Base-by-base conservation (phyloP, 2,329 filamentous ascomycete genomes). In the Cordyceps pruinosa region DNA sequence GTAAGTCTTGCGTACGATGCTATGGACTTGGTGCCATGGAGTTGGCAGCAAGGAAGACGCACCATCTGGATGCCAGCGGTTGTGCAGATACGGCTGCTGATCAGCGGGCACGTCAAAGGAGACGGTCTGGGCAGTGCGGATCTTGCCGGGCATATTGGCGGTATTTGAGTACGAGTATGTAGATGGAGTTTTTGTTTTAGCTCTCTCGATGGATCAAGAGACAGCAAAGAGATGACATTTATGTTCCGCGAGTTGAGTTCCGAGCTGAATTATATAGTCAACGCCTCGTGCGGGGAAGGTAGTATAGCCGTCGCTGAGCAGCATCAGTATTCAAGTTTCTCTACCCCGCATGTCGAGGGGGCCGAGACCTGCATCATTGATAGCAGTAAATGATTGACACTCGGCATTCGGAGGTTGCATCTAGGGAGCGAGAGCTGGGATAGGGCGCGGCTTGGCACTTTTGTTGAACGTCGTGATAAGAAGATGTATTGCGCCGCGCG, bases 61-160 rank as follows among this genome's bases (percentile, higher is more conserved):
- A 91, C 89, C 87, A 62, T 96, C 91, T 35, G 92, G 92, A 68
- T 97, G 92, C 92, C 91, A 96, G 70, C 91, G 81, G 67, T 97
- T 97, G 52, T 93, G 89, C 10, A 92, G 73, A 52, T 81, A 80
- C 2, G 81, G 72, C 67, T 93, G 88, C 61, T 90, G 82, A 35
- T 79, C 75, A 5, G 88, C 87, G 34, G 87, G 85, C 68, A 82
- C 89, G 58, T 89, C 80, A 28, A 92, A 75, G 66, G 87, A 85
- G 44, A 93, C 87, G 68, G 87, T 87, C 57, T 87, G 81, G 19
- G 85, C 86, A 35, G 85, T 89, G 57, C 89, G 83, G 62, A 93
- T 85, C 39, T 73, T 81, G 56, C 63, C 63, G 5, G 65, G 62
- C 66, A 68, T 68, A 17, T 12, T 62, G 47, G 30, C 9, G n/a